A percentile compares a stretch with the other conserved stretches of the same genome.
Evolutionary conservation across 2,329 filamentous ascomycete genomes (phyloP).

Genomic region (Mollisiaceae sp.): DNA sequence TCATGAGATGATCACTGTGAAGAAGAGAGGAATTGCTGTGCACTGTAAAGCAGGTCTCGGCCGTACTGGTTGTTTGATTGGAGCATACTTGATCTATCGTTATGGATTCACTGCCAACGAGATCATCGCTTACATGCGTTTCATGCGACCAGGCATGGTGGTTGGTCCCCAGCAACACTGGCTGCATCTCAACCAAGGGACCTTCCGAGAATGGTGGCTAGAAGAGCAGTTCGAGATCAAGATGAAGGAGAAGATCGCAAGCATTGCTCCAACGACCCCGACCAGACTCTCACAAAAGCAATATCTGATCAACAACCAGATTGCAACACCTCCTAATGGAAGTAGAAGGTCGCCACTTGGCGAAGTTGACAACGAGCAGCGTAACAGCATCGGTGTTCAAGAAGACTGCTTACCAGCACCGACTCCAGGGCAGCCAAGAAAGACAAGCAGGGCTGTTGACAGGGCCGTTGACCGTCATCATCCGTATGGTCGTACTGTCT

Average conservation of each 20-base stretch:
- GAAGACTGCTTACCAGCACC: conserved; percentile 94
- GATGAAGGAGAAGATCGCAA: conserved; percentile 59
- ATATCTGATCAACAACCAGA: conserved; percentile 64
- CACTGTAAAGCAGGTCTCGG: conserved; percentile 98
- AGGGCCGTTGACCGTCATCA: conserved; percentile 75
- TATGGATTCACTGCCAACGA: conserved; percentile 98
- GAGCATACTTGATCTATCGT: conserved; percentile 95
- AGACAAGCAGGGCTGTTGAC: conserved; percentile 75
- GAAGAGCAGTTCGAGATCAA: conserved; percentile 60
- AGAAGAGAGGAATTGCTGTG: conserved; percentile 92
- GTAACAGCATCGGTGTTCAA: conserved; percentile 68
- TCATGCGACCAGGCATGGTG: conserved; percentile 99
- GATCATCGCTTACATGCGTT: conserved; percentile 97
- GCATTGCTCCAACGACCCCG: conserved; percentile 59
- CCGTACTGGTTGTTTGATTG: conserved; percentile 93
- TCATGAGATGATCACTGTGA: conserved; percentile 90
- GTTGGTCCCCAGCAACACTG: conserved; percentile 98
- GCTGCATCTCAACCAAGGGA: conserved; percentile 95
- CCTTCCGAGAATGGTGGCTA: conserved; percentile 98
- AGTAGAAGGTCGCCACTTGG: conserved; percentile 85
- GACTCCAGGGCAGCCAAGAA: conserved; percentile 93
- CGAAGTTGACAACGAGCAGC: conserved; percentile 82
- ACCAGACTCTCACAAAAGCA: conserved; percentile 66
- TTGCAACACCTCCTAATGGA: conserved; percentile 84
- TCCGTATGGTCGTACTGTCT: conserved; percentile 67